Evolutionary conservation across 2,329 filamentous ascomycete species (phyloP), one percentile per base, ranked within the genome.

Genomic region (Cladobotryum protrusum): DNA sequence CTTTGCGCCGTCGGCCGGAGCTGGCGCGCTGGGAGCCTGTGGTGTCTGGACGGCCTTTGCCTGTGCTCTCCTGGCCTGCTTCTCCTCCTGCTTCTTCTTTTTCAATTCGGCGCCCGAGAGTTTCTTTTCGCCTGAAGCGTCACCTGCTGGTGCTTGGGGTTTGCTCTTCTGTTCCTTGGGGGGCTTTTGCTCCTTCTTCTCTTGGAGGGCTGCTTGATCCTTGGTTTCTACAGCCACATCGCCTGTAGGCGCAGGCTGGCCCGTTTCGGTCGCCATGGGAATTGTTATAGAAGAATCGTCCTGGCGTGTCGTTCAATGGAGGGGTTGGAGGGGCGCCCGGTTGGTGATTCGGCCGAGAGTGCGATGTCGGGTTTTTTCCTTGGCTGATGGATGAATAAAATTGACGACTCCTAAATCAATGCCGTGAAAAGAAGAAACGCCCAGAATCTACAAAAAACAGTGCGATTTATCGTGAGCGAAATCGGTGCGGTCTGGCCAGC

Each of bases 31-130:
- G 11, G 70, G 70, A 17, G 67, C 65, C 50, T 68, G 69, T 2
- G 73, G 69, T 29, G 64, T 64, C 54, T 78, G 78, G 4, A 76
- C 73, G 29, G 74, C 73, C 64, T 85, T 89, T 61, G 77, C 81
- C 62, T 83, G 83, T 44, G 87, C 89, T 72, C 92, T 80, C 54
- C 89, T 79, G 43, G 90, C 90, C 47, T 87, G 86, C 72, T 96
- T 97, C 66, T 96, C 92, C 32, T 89, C 91, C 67, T 96, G 92
- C 54, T 86, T 86, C 65, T 82, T 84, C 61, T 91, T 92, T 72
- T 97, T 97, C 62, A 95, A 65, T 68, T 95, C 87, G 17, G 89
- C 89, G 34, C 79, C 78, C 2, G 86, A 82, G 32, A 87, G 72
- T 65, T 88, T 87, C 59, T 73, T 73, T 50, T 72, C 71, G 49